Conservation (phyloP, 2,329 filamentous ascomycete genomes). For the Endothia cerciana region DNA sequence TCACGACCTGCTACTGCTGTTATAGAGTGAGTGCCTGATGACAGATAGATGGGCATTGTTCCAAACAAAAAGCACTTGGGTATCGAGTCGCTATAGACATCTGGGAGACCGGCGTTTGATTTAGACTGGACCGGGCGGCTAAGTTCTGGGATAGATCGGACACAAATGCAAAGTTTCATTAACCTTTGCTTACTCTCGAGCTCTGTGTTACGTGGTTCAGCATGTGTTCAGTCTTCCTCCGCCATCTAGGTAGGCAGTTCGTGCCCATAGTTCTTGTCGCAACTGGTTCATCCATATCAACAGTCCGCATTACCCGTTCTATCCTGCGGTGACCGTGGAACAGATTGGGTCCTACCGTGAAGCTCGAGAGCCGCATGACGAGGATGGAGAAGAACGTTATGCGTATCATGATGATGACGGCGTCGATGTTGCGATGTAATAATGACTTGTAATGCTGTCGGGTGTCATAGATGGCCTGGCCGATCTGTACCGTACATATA, state of each 20-base stretch:
- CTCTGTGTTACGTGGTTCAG: neutral
- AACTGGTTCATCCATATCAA: no score
- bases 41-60: neutral
- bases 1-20: slow-evolving; percentile 5
- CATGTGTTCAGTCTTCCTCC: neutral
- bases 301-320: no score
- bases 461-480: no score
- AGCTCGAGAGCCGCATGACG: no score
- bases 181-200: neutral
- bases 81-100: neutral
- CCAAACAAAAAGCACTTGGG: neutral
- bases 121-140: neutral
- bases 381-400: no score
- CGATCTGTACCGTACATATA: no score
- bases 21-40: slow-evolving; percentile 8
- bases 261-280: no score
- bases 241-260: neutral
- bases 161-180: neutral
- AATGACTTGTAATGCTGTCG: no score
- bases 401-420: no score
- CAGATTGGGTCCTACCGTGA: no score
- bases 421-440: no score
- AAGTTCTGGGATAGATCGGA: neutral
- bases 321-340: no score
- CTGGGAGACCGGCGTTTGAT: slow-evolving; percentile 38